phyloP scores from a whole-genome alignment of 73 alveolate species.

The Paramecium sonneborni region DNA sequence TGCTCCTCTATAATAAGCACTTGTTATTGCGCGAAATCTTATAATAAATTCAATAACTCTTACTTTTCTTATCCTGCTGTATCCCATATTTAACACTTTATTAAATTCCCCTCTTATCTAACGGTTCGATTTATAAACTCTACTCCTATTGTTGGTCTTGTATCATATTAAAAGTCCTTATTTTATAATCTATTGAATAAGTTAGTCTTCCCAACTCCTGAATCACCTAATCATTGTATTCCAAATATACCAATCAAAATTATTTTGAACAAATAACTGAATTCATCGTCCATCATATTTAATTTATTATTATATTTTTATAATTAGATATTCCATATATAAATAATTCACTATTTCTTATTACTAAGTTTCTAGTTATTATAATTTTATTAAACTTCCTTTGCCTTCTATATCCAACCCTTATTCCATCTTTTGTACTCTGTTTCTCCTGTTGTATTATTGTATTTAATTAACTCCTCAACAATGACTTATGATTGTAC shows the following conservation, averaged over 20 bases:
- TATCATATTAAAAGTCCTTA: conserved; percentile 28
- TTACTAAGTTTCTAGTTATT: too few species aligned
- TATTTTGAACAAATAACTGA: conserved; percentile 69
- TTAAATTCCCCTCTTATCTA: conserved; percentile 71
- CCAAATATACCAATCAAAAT: conserved; percentile 63
- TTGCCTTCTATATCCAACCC: too few species aligned
- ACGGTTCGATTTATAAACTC: conserved; percentile 82
- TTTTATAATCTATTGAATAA: conserved; percentile 61
- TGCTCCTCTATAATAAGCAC: conserved; percentile 93
- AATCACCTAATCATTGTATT: conserved; percentile 68
- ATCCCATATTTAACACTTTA: conserved; percentile 89
- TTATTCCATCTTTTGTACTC: too few species aligned
- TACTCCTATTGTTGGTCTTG: conserved; percentile 74
- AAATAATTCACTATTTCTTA: background rate
- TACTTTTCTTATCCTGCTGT: conserved; percentile 90
- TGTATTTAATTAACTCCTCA: too few species aligned
- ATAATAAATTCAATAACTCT: background rate
- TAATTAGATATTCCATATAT: background rate
- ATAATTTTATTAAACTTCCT: too few species aligned
- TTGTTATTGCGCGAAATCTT: conserved; percentile 81
- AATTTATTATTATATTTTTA: background rate
- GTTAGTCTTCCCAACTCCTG: conserved; percentile 85
- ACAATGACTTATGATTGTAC: too few species aligned
- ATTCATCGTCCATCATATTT: background rate
- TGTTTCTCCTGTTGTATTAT: too few species aligned